These are phyloP conservation scores for Alopecurus myosuroides DNA, from an alignment of 176 grass and related monocot species.

Conservation along the genomic window DNA sequence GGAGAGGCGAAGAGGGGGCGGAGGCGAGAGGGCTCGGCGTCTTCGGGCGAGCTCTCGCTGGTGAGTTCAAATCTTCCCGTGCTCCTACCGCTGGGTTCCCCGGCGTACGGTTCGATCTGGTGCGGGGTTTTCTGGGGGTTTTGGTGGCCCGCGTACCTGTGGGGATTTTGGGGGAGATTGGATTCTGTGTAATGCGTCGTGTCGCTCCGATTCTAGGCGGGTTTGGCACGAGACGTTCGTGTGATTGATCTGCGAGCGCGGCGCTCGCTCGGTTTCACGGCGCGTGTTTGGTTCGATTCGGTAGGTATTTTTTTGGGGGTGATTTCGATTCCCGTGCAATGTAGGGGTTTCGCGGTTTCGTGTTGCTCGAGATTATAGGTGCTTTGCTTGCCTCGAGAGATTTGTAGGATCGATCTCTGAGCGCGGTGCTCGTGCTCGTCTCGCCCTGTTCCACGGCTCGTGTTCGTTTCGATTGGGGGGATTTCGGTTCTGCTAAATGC, in stretches of 20 bases:
- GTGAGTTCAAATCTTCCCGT: background rate
- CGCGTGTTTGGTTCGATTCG: background rate
- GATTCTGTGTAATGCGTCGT: background rate
- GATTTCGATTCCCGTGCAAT: background rate
- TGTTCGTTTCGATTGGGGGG: background rate
- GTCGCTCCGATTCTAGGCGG: background rate
- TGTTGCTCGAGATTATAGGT: background rate
- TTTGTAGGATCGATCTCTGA: background rate
- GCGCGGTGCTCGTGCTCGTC: background rate
- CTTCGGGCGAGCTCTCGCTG: background rate
- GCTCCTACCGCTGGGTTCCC: background rate
- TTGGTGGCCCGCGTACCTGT: background rate
- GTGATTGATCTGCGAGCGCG: background rate
- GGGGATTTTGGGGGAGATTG: background rate
- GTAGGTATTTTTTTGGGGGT: background rate
- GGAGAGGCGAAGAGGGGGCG: background rate
- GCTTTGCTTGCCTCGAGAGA: background rate
- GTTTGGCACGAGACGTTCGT: background rate
- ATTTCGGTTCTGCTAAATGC: slow-evolving; percentile 2
- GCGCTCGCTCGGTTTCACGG: background rate
- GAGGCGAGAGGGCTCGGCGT: background rate
- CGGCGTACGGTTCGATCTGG: background rate
- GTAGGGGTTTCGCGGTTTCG: background rate
- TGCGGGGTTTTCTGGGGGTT: background rate
- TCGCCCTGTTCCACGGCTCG: background rate